Conservation (phyloP, 2,329 filamentous ascomycete genomes). For the Fusarium sublunatum region DNA sequence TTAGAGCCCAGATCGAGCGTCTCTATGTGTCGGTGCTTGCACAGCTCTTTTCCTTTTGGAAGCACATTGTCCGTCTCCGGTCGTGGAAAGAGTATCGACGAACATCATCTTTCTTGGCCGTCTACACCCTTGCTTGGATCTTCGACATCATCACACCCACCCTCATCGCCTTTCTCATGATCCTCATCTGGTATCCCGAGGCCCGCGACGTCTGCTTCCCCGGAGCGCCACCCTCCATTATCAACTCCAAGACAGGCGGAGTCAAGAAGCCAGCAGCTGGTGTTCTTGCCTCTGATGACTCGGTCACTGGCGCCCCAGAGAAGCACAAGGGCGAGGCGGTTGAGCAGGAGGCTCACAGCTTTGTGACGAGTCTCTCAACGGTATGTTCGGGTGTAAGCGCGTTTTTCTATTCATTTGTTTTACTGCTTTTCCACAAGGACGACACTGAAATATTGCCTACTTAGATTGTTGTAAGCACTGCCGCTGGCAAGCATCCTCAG, state of each 20-base stretch:
- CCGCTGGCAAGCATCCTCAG: conserved; percentile 80
- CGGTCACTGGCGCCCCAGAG: conserved; percentile 83
- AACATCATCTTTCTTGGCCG: conserved; percentile 69
- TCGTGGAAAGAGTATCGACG: conserved; percentile 81
- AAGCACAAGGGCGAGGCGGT: conserved; percentile 86
- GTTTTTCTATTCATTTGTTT: background rate
- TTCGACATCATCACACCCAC: conserved; percentile 77
- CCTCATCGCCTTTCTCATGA: conserved; percentile 67
- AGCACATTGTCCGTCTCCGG: conserved; percentile 79
- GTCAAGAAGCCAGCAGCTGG: conserved; percentile 82
- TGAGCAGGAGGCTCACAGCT: conserved; percentile 84
- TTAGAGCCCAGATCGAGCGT: conserved; percentile 80
- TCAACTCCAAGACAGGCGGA: conserved; percentile 75
- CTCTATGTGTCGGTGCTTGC: conserved; percentile 84
- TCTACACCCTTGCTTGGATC: conserved; percentile 74
- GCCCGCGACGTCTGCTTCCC: conserved; percentile 76
- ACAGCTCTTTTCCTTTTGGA: conserved; percentile 71
- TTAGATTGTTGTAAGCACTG: conserved; percentile 76
- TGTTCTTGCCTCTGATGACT: conserved; percentile 79
- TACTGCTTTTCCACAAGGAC: background rate
- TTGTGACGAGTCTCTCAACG: conserved; percentile 74
- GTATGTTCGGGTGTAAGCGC: conserved; percentile 51
- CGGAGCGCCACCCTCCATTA: conserved; percentile 78
- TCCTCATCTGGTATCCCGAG: conserved; percentile 73
- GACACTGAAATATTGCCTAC: conserved; percentile 1